Base-by-base conservation (phyloP, 2,329 filamentous ascomycete species). In the Penicillium polonicum region DNA sequence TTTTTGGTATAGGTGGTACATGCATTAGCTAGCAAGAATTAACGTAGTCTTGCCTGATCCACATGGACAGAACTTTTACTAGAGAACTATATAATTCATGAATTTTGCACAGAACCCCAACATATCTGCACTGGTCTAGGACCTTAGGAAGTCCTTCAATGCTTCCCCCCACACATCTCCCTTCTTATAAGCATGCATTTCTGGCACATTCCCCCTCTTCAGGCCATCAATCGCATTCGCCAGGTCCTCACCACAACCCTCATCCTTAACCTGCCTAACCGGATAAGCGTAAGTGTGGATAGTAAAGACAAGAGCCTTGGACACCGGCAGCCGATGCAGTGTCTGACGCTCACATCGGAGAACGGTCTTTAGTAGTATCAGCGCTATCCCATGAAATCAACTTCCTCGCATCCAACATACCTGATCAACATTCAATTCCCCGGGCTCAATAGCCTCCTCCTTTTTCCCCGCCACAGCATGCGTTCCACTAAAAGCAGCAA, bases 221-320 rank as follows among this genome's bases (percentile, higher is more conserved):
- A 88, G 65, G 1, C 85, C 85, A 57, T 88, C 84, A 67, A 87
- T 84, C 2, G 85, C 85, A 36, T 71, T 63, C 0, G 81, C 83
- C 52, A 88, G 66, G 8, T 78, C 79, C 64, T 82, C 79, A 0
- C 80, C 84, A 5, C 72, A 68, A 0, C 84, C 85, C 58, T 87
- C 84, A 5, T 78, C 78, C 65, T 83, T 85, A 45, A 88, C 72
- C 50, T 84, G 76, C 39, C 64, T 63, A 8, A 88, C 68, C 2
- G 79, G 78, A 69, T 88, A 87, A 57, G 79, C 73, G 69, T 86
- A 88, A 17, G 85, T 88, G 70, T 87, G 85, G 69, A 87, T 84
- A 0, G 76, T 79, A 72, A 88, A 88, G 0, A 87, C 78, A 21
- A 88, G 49, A 8, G 83, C 84, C 52, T 76, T 75, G 0, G 78